A percentile compares a stretch with the other conserved stretches of the same genome.
phyloP scores from a whole-genome alignment of 1,284 basidiomycete species.

The Bjerkandera adusta region DNA sequence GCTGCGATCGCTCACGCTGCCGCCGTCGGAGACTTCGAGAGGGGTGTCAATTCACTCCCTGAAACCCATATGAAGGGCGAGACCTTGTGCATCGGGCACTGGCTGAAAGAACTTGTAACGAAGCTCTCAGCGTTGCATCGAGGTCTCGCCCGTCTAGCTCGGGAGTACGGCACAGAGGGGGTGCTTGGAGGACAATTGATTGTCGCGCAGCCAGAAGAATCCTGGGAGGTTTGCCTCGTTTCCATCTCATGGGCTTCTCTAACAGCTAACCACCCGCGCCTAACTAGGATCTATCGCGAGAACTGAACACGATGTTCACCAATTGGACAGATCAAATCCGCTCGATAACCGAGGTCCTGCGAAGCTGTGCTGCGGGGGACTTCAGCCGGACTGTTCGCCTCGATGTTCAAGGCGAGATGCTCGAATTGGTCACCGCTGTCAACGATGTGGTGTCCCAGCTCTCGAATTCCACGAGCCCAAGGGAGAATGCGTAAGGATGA shows the following conservation, averaged over 20 bases:
- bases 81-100: no score
- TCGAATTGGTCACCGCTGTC: constrained; percentile 91
- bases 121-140: no score
- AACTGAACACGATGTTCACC: constrained; percentile 9
- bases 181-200: constrained; percentile 83
- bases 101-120: no score
- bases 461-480: no score
- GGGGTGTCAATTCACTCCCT: no score
- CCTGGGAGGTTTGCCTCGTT: no score
- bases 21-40: no score
- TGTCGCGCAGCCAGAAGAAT: no score
- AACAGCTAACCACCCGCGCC: constrained; percentile 92
- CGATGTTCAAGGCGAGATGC: constrained; percentile 93
- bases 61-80: no score
- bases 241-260: constrained; percentile 98
- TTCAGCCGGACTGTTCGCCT: constrained; percentile 95
- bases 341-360: constrained; percentile 92
- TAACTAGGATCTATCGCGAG: constrained; percentile 54
- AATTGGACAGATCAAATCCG: constrained; percentile 93
- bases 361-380: constrained; percentile 96
- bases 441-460: constrained; percentile 97
- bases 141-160: constrained; percentile 84
- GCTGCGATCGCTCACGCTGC: no score
- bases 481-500: no score
- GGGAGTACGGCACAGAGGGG: constrained; percentile 92